Evolutionary conservation across 1,139 yeast genomes (phyloP).

Genomic region (Saccharomyces pastorianus): DNA sequence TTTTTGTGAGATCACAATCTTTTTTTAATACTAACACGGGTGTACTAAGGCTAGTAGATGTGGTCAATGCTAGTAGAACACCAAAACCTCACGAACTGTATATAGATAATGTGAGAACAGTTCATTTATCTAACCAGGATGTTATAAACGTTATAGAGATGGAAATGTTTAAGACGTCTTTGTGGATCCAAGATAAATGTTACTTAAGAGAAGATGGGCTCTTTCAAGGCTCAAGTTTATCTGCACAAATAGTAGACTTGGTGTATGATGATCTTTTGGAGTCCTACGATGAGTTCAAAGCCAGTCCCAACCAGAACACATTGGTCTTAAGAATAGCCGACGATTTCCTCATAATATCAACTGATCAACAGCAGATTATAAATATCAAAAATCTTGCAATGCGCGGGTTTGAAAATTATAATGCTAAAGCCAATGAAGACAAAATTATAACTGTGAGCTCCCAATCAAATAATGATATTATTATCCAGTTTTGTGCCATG

Average conservation of each 20-base stretch:
- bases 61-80: constrained; percentile 18
- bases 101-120: constrained; percentile 21
- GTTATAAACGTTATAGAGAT: constrained; percentile 31
- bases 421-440: constrained; percentile 48
- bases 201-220: constrained; percentile 56
- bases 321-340: constrained; percentile 66
- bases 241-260: constrained; percentile 67
- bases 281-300: constrained; percentile 34
- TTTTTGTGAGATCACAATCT: constrained; percentile 18
- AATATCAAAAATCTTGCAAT: constrained; percentile 28
- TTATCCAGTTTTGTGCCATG: constrained; percentile 24
- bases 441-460: constrained; percentile 35
- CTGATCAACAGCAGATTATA: constrained; percentile 25
- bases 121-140: constrained; percentile 27
- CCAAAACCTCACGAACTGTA: constrained; percentile 10
- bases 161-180: constrained; percentile 38
- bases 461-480: neutral
- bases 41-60: constrained; percentile 10
- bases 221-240: constrained; percentile 80
- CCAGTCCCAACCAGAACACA: constrained; percentile 26
- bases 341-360: constrained; percentile 68
- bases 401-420: constrained; percentile 44
- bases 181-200: constrained; percentile 32
- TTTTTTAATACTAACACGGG: constrained; percentile 15
- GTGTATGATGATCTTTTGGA: constrained; percentile 59